Base-by-base conservation (phyloP, 2,329 filamentous ascomycete genomes). In the Elsinoe perseae region DNA sequence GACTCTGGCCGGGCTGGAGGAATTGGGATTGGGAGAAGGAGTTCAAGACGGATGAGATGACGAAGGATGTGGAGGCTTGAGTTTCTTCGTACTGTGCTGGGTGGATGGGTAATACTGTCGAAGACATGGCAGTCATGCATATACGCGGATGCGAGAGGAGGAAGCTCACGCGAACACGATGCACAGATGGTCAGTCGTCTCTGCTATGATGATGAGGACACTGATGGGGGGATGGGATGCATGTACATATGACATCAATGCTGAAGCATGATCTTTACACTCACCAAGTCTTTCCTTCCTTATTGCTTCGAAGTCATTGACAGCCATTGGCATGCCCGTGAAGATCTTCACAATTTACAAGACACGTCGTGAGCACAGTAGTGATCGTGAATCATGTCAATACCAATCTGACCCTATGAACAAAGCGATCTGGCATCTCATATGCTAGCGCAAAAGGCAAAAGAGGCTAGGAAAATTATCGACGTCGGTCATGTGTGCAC, bases 1-100 rank as follows among this genome's bases (percentile, higher is more conserved):
- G 42, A 25, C n/a, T 56, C 12, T 44, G 40, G 28, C 53, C 53
- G 6, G 40, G 40, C 1, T 56, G 53, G 53, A 44, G 53, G 38
- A 21, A 46, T 16, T 56, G 53, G 53, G 53, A 56, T 18, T 56
- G 53, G 53, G 53, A 56, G 53, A 34, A 30, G 23, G 53, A 56
- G 18, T 20, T 30, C 40, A 9, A 4, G 16, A 44, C 23, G 40
- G 40, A 44, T 25, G 25, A 12, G 38, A 32, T 30, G 53, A n/a
- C 4, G 5, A 56, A 56, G 36, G 53, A 56, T 44, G 40, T 44
- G 8, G 53, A 56, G 42, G 53, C 53, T 23, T 56, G 53, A 56
- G 10, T 6, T 6, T 34, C 23, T 9, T 46, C 6, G n/a, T 32
- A 10, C 10, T 2, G 23, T 14, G 16, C 21, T 27, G 7, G 16